phyloP scores from a whole-genome alignment of 2,329 filamentous ascomycete genomes.

The Fusarium albidum region DNA sequence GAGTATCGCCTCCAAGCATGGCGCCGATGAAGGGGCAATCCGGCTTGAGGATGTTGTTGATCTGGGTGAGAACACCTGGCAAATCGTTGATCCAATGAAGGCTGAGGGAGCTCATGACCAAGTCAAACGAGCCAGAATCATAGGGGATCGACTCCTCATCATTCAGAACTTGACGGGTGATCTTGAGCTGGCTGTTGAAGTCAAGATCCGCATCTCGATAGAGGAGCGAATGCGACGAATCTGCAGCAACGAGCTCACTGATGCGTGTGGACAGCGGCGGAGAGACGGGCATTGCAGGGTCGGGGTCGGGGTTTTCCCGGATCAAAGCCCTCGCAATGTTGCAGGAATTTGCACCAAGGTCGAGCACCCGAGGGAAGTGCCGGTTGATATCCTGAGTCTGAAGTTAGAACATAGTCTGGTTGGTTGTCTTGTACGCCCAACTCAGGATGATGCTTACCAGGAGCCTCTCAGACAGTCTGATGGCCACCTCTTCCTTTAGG shows the following conservation, averaged over 20 bases:
- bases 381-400: constrained; percentile 84
- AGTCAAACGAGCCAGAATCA: constrained; percentile 80
- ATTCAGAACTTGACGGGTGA: constrained; percentile 78
- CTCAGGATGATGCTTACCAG: constrained; percentile 61
- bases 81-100: constrained; percentile 99
- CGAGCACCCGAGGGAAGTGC: constrained; percentile 82
- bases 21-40: constrained; percentile 92
- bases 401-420: constrained; percentile 21
- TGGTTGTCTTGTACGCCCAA: not conserved
- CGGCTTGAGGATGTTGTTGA: constrained; percentile 87
- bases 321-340: constrained; percentile 88
- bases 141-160: constrained; percentile 81
- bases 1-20: constrained; percentile 94
- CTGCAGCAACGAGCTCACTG: constrained; percentile 78
- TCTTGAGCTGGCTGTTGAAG: constrained; percentile 77
- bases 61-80: constrained; percentile 81
- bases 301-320: constrained; percentile 71
- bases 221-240: constrained; percentile 80
- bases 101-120: constrained; percentile 87
- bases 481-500: constrained; percentile 89
- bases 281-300: constrained; percentile 61
- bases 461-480: constrained; percentile 83
- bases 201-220: constrained; percentile 79
- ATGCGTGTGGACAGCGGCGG: constrained; percentile 77
- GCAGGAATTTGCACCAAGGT: constrained; percentile 95